These are phyloP conservation scores for Blumeria graminis DNA, from an alignment of 2,329 filamentous ascomycete genomes.

Conservation along the genomic window DNA sequence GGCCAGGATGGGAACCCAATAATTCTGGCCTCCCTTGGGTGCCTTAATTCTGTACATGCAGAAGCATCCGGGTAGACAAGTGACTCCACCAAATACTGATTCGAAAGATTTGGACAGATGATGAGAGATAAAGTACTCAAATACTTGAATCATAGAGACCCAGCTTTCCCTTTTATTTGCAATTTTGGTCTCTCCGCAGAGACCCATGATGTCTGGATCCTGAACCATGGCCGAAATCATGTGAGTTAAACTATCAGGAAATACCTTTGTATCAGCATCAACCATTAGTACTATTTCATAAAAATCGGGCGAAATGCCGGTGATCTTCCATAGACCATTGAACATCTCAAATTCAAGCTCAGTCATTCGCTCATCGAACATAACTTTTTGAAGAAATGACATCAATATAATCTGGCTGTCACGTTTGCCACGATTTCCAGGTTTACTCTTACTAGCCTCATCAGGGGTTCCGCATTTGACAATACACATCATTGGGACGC, in stretches of 20 bases:
- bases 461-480: slow-evolving; percentile 90
- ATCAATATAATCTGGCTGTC: slow-evolving; percentile 98
- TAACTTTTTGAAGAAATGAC: slow-evolving; percentile 98
- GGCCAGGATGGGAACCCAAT: slow-evolving; percentile 95
- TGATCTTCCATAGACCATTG: slow-evolving; percentile 96
- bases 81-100: slow-evolving; percentile 95
- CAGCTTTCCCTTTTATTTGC: slow-evolving; percentile 89
- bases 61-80: slow-evolving; percentile 94
- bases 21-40: slow-evolving; percentile 93
- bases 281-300: slow-evolving; percentile 98
- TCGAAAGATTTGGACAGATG: slow-evolving; percentile 94
- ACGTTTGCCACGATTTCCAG: slow-evolving; percentile 92
- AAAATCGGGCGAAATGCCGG: slow-evolving; percentile 91
- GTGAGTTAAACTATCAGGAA: slow-evolving; percentile 92
- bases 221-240: slow-evolving; percentile 99
- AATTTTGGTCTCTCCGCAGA: slow-evolving; percentile 98
- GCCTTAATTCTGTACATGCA: slow-evolving; percentile 99
- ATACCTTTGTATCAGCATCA: slow-evolving; percentile 96
- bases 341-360: slow-evolving; percentile 99
- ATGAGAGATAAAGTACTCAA: slow-evolving; percentile 98
- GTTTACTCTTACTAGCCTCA: slow-evolving; percentile 59
- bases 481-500: slow-evolving; percentile 90
- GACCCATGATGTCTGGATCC: slow-evolving; percentile 95
- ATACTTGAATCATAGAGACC: slow-evolving; percentile 96
- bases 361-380: slow-evolving; percentile 99